Evolutionary conservation across 1,139 yeast genomes (phyloP), one percentile per base, ranked within the genome.

Genomic region (Pichia sp.): DNA sequence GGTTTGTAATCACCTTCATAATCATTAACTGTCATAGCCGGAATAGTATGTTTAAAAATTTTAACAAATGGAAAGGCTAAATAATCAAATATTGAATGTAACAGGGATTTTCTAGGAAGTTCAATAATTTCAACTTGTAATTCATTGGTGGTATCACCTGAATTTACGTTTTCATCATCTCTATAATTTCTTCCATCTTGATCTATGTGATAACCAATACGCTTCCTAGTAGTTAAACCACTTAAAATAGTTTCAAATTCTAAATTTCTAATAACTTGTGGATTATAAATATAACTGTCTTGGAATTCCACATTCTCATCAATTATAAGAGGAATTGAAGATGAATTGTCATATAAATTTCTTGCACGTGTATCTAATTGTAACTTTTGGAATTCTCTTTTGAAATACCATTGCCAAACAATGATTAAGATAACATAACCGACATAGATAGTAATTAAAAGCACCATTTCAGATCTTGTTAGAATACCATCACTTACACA

Each of bases 381-480:
- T 5, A 50, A 30, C 30, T 46, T 52, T 2, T 14, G 11, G 28
- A 50, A 14, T 33, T 50, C 48, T 9, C 22, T 44, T 13, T 56
- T 45, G 5, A 49, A 48, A n/a, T 43, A 54, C 64, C 69, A 73
- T 50, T 74, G 77, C 77, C 77, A 70, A 3, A 62, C 46, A 0
- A 74, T 70, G 3, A 77, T 78, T 28, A 79, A 71, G 0, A 69
- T 49, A 3, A 85, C 90, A 62, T 86, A 87, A 1, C 67, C 49
- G 0, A 75, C 54, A 62, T 87, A 87, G 3, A 81, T 63, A 0
- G 62, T 62, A 2, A 84, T 70, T 68, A 87, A 71, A 6, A 73
- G 60, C 0, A 74, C 52, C 56, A 87, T 78, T 53, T 77, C 78
- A 58, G 69, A 54, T 5, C 73, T 58, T 16, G 73, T 70, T 19